Evolutionary conservation across 306 rosid species (phyloP).

Genomic region (Prunus fruticosa): DNA sequence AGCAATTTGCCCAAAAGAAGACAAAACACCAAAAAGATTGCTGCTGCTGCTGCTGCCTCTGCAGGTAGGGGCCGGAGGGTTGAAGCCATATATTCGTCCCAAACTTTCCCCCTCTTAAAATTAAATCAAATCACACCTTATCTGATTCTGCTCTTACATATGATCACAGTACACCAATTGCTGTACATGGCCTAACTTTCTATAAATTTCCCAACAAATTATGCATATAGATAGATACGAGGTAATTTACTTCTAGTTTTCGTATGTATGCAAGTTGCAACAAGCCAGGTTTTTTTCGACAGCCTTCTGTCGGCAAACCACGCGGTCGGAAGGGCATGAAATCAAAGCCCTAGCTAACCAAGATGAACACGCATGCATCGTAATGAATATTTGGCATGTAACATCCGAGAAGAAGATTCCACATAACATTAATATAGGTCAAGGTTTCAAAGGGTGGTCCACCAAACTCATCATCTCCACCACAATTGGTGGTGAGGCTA

Average conservation of each 20-base stretch:
- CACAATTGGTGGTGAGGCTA: not conserved
- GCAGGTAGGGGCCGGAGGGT: constrained; percentile 6
- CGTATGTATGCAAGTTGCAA: not conserved
- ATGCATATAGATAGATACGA: not conserved
- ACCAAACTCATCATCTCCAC: not conserved
- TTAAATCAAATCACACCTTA: not conserved
- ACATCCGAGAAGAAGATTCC: not conserved
- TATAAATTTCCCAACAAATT: too few relatives aligned
- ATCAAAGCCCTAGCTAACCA: not conserved
- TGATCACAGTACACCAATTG: not conserved
- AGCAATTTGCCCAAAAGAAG: not conserved
- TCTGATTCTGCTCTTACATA: not conserved
- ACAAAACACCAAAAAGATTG: not conserved
- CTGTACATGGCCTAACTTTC: too few relatives aligned
- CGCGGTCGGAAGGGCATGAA: too few relatives aligned
- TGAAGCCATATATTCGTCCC: not conserved
- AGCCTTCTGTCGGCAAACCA: too few relatives aligned
- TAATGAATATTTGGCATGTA: not conserved
- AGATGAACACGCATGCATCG: not conserved
- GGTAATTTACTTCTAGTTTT: not conserved
- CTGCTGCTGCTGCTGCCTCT: not conserved
- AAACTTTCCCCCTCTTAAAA: not conserved
- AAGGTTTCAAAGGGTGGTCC: not conserved
- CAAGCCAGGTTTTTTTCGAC: not conserved
- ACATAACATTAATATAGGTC: too few relatives aligned